A percentile compares a stretch with the other conserved stretches of the same genome.
phyloP scores from a whole-genome alignment of 345 rosid species.

The Stellera chamaejasme region DNA sequence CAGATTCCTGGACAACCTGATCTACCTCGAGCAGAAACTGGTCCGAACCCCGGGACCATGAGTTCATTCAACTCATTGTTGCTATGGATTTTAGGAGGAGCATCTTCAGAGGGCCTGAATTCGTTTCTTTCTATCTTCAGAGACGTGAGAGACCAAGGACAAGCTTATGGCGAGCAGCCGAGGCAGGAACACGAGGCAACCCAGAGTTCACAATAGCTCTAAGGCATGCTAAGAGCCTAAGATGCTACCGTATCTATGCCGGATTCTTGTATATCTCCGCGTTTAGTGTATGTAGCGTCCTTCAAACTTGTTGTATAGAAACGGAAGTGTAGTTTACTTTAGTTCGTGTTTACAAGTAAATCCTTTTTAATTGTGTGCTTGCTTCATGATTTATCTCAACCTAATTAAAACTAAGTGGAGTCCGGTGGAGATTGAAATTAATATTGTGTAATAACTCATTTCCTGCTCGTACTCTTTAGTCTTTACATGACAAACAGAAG shows the following conservation, averaged over 20 bases:
- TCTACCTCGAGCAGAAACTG: slow-evolving; percentile 40
- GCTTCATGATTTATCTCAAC: too few species aligned
- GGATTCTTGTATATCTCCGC: background rate
- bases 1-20: slow-evolving; percentile 38
- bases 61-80: slow-evolving; percentile 79
- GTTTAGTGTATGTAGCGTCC: background rate
- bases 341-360: too few species aligned
- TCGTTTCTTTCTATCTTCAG: slow-evolving; percentile 85
- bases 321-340: background rate
- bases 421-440: too few species aligned
- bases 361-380: too few species aligned
- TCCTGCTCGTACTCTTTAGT: too few species aligned
- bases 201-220: slow-evolving; percentile 19
- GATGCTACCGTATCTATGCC: background rate
- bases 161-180: slow-evolving; percentile 31
- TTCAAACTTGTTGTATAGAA: background rate
- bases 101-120: slow-evolving; percentile 80
- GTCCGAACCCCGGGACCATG: slow-evolving; percentile 53
- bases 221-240: background rate
- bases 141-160: slow-evolving; percentile 84
- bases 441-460: too few species aligned
- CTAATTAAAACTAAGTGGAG: too few species aligned
- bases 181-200: slow-evolving; percentile 20
- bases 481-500: too few species aligned
- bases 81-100: slow-evolving; percentile 94